phyloP scores from a whole-genome alignment of 139 green algal genomes.

The Closterium sp. region DNA sequence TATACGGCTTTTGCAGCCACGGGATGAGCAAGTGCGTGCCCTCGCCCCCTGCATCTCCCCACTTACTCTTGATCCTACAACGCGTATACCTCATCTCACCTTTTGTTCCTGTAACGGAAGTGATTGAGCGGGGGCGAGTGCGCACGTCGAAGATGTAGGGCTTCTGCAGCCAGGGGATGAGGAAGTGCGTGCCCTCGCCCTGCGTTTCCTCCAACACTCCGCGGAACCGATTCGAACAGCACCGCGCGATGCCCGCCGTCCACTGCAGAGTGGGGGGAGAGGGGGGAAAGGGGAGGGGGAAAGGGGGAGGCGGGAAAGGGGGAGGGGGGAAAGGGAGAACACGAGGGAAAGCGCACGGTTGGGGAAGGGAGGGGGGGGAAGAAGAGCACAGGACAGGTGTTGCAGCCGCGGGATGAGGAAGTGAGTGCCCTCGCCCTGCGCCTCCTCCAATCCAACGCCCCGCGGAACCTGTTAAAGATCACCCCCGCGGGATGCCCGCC shows the following conservation, averaged over 20 bases:
- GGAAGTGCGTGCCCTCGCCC: constrained; percentile 87
- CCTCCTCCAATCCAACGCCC: constrained; percentile 80
- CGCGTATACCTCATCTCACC: no score
- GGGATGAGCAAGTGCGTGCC: constrained; percentile 77
- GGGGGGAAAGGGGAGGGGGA: neutral
- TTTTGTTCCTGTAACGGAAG: constrained; percentile 73
- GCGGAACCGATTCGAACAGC: constrained; percentile 92
- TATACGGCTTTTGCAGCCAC: constrained; percentile 64
- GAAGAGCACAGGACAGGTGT: neutral
- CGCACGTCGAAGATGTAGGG: constrained; percentile 97
- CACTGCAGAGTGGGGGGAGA: constrained; percentile 59
- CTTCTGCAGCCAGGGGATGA: constrained; percentile 52
- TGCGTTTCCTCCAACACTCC: constrained; percentile 79
- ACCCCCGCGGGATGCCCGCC: neutral
- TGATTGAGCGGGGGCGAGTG: constrained; percentile 87
- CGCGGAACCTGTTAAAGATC: constrained; percentile 42
- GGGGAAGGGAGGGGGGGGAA: neutral
- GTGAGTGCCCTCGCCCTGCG: constrained; percentile 89
- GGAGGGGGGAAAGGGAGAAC: neutral
- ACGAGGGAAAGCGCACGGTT: no score
- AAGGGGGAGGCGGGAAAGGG: neutral
- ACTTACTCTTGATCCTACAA: constrained; percentile 86
- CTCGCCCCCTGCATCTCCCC: constrained; percentile 76
- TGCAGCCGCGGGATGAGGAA: no score
- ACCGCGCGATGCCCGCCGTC: constrained; percentile 96